These are phyloP conservation scores for Sporopachydermia quercuum DNA, from an alignment of 805 yeast species.

Conservation along the genomic window DNA sequence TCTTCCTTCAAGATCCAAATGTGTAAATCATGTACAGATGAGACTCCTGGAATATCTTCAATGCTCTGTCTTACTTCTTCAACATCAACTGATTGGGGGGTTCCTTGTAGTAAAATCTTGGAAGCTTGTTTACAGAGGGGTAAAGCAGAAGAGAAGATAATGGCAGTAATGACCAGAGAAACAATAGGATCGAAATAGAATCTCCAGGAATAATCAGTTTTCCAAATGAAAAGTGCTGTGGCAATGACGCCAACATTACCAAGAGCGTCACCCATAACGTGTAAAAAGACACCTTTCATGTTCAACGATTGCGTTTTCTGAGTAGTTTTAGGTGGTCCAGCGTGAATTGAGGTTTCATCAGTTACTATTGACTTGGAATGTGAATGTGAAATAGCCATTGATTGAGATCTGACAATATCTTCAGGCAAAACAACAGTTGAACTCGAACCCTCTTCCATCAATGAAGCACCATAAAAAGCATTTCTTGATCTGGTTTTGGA, in stretches of 20 bases:
- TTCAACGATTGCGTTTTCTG: slow-evolving; percentile 49
- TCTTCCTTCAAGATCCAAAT: slow-evolving; percentile 92
- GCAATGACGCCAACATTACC: slow-evolving; percentile 89
- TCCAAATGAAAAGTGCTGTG: slow-evolving; percentile 88
- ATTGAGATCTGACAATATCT: not conserved
- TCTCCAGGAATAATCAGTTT: slow-evolving; percentile 79
- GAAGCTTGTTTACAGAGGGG: slow-evolving; percentile 82
- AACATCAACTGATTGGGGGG: slow-evolving; percentile 73
- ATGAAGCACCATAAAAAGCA: not conserved
- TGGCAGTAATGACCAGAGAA: slow-evolving; percentile 71
- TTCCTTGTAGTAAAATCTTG: slow-evolving; percentile 79
- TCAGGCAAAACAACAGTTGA: not conserved
- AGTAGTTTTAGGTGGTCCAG: slow-evolving; percentile 4
- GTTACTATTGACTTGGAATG: not conserved
- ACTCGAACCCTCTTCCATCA: not conserved
- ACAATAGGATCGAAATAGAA: slow-evolving; percentile 76
- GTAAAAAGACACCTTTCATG: slow-evolving; percentile 94
- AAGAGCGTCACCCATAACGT: slow-evolving; percentile 89
- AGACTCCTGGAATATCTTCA: slow-evolving; percentile 51
- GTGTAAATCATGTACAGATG: slow-evolving; percentile 87
- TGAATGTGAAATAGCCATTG: no score
- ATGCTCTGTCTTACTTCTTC: slow-evolving; percentile 60
- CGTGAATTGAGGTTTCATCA: slow-evolving; percentile 9
- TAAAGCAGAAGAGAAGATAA: slow-evolving; percentile 81
- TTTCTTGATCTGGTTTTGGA: not conserved